These are phyloP conservation scores for Bruguiera gymnorhiza DNA, from an alignment of 345 rosid genomes.

Conservation along the genomic window DNA sequence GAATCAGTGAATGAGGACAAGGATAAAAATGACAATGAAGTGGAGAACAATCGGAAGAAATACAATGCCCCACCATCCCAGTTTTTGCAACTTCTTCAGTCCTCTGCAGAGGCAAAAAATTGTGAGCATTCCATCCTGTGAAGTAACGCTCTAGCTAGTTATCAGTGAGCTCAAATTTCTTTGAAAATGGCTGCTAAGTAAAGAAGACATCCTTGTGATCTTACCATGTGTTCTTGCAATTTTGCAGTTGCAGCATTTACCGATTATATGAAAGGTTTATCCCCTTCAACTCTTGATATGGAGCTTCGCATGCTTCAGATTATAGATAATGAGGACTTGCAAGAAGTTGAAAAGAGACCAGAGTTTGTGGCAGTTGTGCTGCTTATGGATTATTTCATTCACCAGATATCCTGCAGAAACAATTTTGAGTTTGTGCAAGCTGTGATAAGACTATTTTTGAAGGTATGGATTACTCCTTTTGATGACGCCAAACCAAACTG, in stretches of 20 bases:
- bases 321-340: constrained; percentile 58
- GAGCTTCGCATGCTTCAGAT: constrained; percentile 93
- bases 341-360: constrained; percentile 59
- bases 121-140: constrained; percentile 44
- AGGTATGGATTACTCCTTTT: constrained; percentile 44
- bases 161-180: constrained; percentile 1
- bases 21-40: constrained; percentile 29
- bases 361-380: constrained; percentile 62
- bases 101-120: constrained; percentile 46
- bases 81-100: constrained; percentile 60
- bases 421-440: constrained; percentile 94
- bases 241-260: constrained; percentile 72
- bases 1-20: constrained; percentile 41
- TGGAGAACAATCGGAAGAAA: constrained; percentile 28
- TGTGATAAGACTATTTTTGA: constrained; percentile 69
- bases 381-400: constrained; percentile 74
- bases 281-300: constrained; percentile 83
- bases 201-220: background rate
- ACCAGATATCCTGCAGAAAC: constrained; percentile 62
- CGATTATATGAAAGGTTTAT: constrained; percentile 70
- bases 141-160: background rate
- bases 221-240: constrained; percentile 16
- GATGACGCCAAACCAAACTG: background rate
- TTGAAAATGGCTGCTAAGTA: background rate
- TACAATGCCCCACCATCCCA: constrained; percentile 35